Base-by-base conservation (phyloP, 2,329 filamentous ascomycete species). In the Sphaerulina vaccinii region DNA sequence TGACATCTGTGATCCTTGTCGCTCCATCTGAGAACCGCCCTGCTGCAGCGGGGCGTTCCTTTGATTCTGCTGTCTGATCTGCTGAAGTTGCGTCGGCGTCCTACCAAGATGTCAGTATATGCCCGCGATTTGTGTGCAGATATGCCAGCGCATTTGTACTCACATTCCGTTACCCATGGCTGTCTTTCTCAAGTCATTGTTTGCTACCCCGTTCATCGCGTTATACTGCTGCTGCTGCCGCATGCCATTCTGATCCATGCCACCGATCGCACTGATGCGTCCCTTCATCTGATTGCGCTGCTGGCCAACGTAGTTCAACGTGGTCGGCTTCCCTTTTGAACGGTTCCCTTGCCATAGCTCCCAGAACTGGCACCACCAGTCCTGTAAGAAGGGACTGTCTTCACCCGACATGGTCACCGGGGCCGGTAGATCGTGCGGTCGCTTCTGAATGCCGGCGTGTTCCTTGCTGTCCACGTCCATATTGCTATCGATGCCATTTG, bases 291-390 rank as follows among this genome's bases (percentile, higher is more conserved):
- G 86, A 51, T 86, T 79, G 59, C 84, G 85, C 69, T 93, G 88
- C 65, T 86, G 83, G 13, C 58, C 57, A 13, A 68, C 58, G 44
- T 67, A 67, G 27, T 39, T 53, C 38, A 65, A 33, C 2, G 57
- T 59, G 52, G 57, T 59, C 50, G 56, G 70, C 75, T 66, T 81
- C 95, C 91, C 54, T 55, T 70, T 68, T 41, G 61, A 82, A 65
- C 89, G 87, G 68, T 92, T 88, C 50, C 90, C 89, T 66, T 84
- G 84, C 72, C 88, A 95, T 62, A 97, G 90, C 65, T 99, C 93
- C 90, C 90, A 97, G 71, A 99, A 99, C 46, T 96, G 81, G 66
- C 86, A 89, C 76, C 95, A 99, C 93, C 93, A 99, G 66, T 97
- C 93, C 62, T 90, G 87, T n/a, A 99, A 78, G 66, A 99, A 97